Base-by-base conservation (phyloP, 305 asterid species). In the Ajuga reptans region DNA sequence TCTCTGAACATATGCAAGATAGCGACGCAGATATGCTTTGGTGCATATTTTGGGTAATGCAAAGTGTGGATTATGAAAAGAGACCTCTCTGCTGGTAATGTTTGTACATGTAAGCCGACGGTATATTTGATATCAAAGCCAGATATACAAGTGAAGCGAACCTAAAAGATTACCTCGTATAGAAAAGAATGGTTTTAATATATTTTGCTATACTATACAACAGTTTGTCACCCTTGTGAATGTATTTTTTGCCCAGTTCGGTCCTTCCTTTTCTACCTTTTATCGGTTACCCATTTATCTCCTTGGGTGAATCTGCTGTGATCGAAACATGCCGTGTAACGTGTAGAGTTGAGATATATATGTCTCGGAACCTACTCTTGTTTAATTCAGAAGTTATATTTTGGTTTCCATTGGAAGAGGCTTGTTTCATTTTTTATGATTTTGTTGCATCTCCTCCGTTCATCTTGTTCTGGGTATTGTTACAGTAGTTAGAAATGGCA, bases 61-160 rank as follows among this genome's bases (percentile, higher is more conserved):
- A 18, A 58, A 43, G 15, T 52, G 55, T 53, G 43, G 75, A 53
- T 72, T 72, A 60, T 33, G 66, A 60, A 72, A 62, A 41, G 75
- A 77, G 81, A 71, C 71, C 33, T 31, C 65, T 46, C 55, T 72
- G 78, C 63, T 77, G 7, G 49, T 58, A 77, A 76, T 78, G 75
- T 61, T 56, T 79, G 81, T 75, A 72, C 71, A 75, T 73, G 60
- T 77, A 49, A 11, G 72, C 65, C 50, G 45, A 67, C 75, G 79
- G 91, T 84, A 84, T 79, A 79, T 39, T 82, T 73, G 80, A 60
- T 80, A 73, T 76, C 51, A 36, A 59, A 58, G 66, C 69, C 66
- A 64, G 73, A 72, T 78, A 74, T 58, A 39, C 70, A n/a, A 68
- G 76, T 72, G 76, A 74, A 47, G 81, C 75, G 76, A 53, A 68